Evolutionary conservation across 2,329 filamentous ascomycete species (phyloP), one percentile per base, ranked within the genome.

Genomic region (Atkinsonella hypoxylon): DNA sequence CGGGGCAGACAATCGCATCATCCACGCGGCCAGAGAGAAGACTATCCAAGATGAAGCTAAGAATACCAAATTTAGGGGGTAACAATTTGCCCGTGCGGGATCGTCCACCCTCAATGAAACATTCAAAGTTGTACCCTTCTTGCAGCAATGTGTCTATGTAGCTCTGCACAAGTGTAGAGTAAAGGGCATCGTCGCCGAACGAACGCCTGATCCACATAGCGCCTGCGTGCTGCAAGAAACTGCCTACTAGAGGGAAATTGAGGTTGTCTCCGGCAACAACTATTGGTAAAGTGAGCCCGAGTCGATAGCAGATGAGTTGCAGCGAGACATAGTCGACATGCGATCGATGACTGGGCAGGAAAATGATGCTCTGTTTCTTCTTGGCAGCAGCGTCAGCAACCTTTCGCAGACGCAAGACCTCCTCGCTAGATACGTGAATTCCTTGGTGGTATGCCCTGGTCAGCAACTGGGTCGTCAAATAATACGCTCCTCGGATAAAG

Each of bases 291-390:
- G 85, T 88, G 17, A 98, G 77, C 1, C 93, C 93, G 4, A 98
- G 72, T 1, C 93, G 82, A 67, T 96, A 98, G 69, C 93, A 98
- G 51, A 98, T 94, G 40, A 98, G 73, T 62, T 98, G 93, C 36
- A 97, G 73, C 4, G 89, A 91, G 54, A 98, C 88, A 60, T 98
- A 98, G 64, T 98, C 93, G 55, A 97, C 87, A 63, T 98, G 93
- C 3, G 89, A 95, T 51, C 90, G 81, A 67, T 98, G 93, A 57
- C 89, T 95, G 0, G 93, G 93, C 52, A 98, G 68, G 65, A 98
- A 98, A 48, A 98, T 86, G 58, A 98, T 94, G 56, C 89, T 95
- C 65, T 96, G 90, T 66, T 93, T 94, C 63, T 93, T 89, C 64
- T 81, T 80, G 51, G 83, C 83, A 1, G 93, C 91, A 60, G 86